These are phyloP conservation scores for Claviceps lovelessii DNA, from an alignment of 2,329 filamentous ascomycete genomes.

Conservation along the genomic window DNA sequence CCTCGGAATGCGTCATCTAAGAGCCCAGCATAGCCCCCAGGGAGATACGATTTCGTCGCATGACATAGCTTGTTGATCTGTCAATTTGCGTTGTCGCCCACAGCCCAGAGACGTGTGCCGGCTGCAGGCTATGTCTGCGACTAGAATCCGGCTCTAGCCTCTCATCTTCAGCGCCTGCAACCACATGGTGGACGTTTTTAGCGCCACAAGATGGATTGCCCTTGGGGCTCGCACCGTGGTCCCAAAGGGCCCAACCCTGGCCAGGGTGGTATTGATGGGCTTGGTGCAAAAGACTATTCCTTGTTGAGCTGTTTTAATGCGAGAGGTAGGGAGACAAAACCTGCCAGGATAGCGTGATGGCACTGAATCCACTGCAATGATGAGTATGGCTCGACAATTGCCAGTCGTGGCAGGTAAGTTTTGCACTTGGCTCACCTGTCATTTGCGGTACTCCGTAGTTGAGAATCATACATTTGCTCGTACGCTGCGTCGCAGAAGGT, in stretches of 20 bases:
- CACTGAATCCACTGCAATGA: neutral
- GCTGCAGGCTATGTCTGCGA: constrained; percentile 1
- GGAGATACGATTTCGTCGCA: neutral
- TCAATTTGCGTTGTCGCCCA: neutral
- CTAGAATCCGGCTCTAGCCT: neutral
- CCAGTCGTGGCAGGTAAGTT: constrained; percentile 4
- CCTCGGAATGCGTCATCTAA: neutral
- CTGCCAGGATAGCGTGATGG: constrained; percentile 1
- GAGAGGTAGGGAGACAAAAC: neutral
- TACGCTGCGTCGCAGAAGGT: constrained; percentile 1
- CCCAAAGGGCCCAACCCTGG: constrained; percentile 7
- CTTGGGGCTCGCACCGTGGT: neutral
- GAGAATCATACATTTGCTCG: neutral
- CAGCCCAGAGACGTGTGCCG: constrained; percentile 1
- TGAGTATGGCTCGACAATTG: constrained; percentile 2
- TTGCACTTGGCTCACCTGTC: neutral
- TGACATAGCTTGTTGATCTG: neutral
- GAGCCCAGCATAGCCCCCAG: neutral
- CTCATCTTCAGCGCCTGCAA: neutral
- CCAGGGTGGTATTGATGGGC: constrained; percentile 6
- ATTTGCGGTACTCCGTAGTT: neutral
- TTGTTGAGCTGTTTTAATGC: constrained; percentile 1
- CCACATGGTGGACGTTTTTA: constrained; percentile 3
- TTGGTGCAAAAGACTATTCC: constrained; percentile 5
- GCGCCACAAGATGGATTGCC: constrained; percentile 5